Evolutionary conservation across 2,329 filamentous ascomycete species (phyloP).

Genomic region (Pseudocercospora pini-densiflorae): DNA sequence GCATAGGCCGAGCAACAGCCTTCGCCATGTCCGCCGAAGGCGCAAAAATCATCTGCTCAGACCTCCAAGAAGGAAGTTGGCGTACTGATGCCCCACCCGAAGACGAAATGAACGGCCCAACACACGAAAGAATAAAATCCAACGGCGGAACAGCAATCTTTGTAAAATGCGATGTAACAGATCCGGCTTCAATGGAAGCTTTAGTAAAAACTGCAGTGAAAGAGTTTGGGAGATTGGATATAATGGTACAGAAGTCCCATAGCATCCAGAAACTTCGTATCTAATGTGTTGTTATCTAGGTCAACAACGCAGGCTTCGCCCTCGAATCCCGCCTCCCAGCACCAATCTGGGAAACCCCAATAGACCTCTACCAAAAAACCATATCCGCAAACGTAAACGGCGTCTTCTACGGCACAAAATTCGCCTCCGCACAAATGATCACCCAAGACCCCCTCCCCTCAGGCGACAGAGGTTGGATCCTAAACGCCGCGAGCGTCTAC

Average conservation of each 20-base stretch:
- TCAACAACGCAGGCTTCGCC: conserved; percentile 45
- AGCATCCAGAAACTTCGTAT: too few species aligned
- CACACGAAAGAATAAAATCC: conserved; percentile 26
- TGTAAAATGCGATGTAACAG: conserved; percentile 40
- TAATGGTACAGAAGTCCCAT: too few species aligned
- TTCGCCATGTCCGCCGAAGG: conserved; percentile 40
- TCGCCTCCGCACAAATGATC: conserved; percentile 55
- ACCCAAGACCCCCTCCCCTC: conserved; percentile 46
- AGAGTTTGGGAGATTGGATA: conserved; percentile 41
- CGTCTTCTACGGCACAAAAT: conserved; percentile 52
- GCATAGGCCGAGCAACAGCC: conserved; percentile 42
- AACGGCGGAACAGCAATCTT: conserved; percentile 33
- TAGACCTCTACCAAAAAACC: conserved; percentile 52
- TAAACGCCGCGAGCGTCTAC: conserved; percentile 53
- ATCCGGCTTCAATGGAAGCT: conserved; percentile 36
- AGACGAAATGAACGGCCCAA: conserved; percentile 27
- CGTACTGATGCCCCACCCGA: conserved; percentile 20
- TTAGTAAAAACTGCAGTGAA: conserved; percentile 37
- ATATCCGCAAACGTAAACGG: conserved; percentile 44
- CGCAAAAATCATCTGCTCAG: conserved; percentile 36
- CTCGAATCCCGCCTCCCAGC: conserved; percentile 37
- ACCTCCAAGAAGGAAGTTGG: conserved; percentile 28
- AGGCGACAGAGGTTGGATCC: conserved; percentile 55
- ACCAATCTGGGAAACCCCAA: conserved; percentile 53
- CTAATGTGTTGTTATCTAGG: too few species aligned